Evolutionary conservation across 495 filamentous ascomycete species (phyloP).

Genomic region (Penicillium maclennaniae): DNA sequence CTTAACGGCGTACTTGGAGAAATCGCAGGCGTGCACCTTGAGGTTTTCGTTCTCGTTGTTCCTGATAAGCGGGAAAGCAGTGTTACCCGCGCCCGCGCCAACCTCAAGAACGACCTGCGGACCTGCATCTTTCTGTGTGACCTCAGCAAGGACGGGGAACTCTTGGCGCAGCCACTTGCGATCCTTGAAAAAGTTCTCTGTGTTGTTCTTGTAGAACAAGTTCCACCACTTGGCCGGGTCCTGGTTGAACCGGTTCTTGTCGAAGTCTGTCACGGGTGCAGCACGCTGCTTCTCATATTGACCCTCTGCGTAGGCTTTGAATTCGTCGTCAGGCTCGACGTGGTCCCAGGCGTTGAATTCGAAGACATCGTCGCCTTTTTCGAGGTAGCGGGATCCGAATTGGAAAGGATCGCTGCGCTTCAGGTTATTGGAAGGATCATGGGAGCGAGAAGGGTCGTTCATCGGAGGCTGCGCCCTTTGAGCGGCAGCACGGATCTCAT

Average conservation of each 20-base stretch:
- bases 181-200: slow-evolving; percentile 95
- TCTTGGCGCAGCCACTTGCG: slow-evolving; percentile 95
- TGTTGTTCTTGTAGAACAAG: slow-evolving; percentile 92
- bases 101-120: slow-evolving; percentile 73
- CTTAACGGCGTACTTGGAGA: slow-evolving; percentile 84
- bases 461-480: slow-evolving; percentile 47
- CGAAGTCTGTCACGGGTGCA: slow-evolving; percentile 80
- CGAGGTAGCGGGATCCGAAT: slow-evolving; percentile 85
- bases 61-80: slow-evolving; percentile 81
- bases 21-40: slow-evolving; percentile 87
- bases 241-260: slow-evolving; percentile 78
- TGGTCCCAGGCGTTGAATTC: slow-evolving; percentile 99
- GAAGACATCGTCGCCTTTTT: slow-evolving; percentile 79
- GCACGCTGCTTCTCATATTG: slow-evolving; percentile 81
- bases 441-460: slow-evolving; percentile 43
- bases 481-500: slow-evolving; percentile 22
- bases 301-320: slow-evolving; percentile 72
- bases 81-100: slow-evolving; percentile 94
- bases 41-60: slow-evolving; percentile 76
- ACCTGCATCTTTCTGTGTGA: slow-evolving; percentile 61
- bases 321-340: slow-evolving; percentile 77
- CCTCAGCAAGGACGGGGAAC: slow-evolving; percentile 74
- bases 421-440: slow-evolving; percentile 53
- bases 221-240: slow-evolving; percentile 96
- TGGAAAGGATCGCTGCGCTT: slow-evolving; percentile 91